Evolutionary conservation across 1,284 basidiomycete species (phyloP), one percentile per base, ranked within the genome.

Genomic region (Ustilago tritici): DNA sequence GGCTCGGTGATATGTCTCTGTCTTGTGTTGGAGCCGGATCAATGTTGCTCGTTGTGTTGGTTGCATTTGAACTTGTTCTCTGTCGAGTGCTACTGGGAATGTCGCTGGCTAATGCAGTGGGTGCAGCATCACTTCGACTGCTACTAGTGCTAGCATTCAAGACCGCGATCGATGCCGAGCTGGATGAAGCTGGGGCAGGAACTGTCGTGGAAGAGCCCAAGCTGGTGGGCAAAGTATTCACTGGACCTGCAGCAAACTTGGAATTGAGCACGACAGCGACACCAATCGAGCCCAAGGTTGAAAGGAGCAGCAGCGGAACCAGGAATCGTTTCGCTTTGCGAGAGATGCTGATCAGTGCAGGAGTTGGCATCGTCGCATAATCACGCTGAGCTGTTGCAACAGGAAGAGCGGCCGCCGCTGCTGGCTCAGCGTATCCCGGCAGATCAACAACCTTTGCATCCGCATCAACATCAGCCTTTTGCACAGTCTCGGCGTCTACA

Each of bases 191-290:
- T 6, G 23, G 8, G 5, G n/a, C 17, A 7, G 32, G 10, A 28
- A 4, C 17, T 3, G 31, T 7, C 35, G 23, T 5, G 2, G 32
- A 5, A 9, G 52, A 49, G 15, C 19, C 47, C 2, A 47, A 23
- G 23, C 53, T 54, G 7, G 17, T 36, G 2, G 56, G 46, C 12
- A 61, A 57, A 12, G 17, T 11, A 4, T 9, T 52, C 1, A 71
- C 59, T 2, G 59, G 31, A 10, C 70, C 65, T 15, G 40, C 47
- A 8, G 65, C 57, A 46, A 73, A 68, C 50, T 73, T 73, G 0
- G 57, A 40, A 38, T 64, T 73, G 35, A 73, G 19, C 41, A 73
- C 70, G 10, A 73, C 65, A 14, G 70, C 70, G 4, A 73, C 54
- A 0, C 32, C 65, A 1, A 73, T 47, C 47, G 56, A 54, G 1